Evolutionary conservation across 305 asterid genomes (phyloP).

Genomic region (Fraxinus albicans): DNA sequence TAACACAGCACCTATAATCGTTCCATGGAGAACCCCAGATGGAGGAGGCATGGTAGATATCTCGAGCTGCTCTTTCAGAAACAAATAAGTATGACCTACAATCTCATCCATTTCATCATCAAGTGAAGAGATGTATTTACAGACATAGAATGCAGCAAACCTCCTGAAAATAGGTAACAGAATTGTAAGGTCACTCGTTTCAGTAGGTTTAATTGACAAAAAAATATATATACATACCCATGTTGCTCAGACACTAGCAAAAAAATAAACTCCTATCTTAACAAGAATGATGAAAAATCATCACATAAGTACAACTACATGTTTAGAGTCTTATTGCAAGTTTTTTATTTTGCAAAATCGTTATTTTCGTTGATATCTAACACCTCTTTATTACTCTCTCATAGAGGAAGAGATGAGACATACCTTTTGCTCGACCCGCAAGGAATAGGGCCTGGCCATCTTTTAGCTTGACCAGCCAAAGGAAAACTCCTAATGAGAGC

Average conservation of each 20-base stretch:
- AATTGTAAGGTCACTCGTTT: conserved; percentile 14
- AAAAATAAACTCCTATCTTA: conserved; percentile 1
- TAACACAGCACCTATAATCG: conserved; percentile 58
- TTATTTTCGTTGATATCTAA: neutral
- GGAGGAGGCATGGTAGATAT: conserved; percentile 62
- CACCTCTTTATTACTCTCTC: neutral
- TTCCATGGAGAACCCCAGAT: conserved; percentile 75
- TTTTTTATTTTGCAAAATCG: neutral
- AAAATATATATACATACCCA: neutral
- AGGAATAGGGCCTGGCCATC: conserved; percentile 84
- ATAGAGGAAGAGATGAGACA: neutral
- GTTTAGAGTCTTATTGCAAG: conserved; percentile 4
- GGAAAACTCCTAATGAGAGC: conserved; percentile 64
- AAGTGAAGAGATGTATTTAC: conserved; percentile 44
- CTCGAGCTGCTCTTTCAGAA: conserved; percentile 70
- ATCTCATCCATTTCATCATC: conserved; percentile 66
- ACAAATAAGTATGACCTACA: conserved; percentile 70
- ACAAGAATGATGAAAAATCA: neutral
- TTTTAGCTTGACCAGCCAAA: conserved; percentile 42
- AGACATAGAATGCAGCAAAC: conserved; percentile 52
- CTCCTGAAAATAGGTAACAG: conserved; percentile 55
- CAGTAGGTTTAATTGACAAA: neutral
- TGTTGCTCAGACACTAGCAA: neutral
- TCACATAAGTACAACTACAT: neutral
- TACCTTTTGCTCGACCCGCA: conserved; percentile 69